Conservation (phyloP, 176 grass and related monocot genomes). For the Zea luxurians region DNA sequence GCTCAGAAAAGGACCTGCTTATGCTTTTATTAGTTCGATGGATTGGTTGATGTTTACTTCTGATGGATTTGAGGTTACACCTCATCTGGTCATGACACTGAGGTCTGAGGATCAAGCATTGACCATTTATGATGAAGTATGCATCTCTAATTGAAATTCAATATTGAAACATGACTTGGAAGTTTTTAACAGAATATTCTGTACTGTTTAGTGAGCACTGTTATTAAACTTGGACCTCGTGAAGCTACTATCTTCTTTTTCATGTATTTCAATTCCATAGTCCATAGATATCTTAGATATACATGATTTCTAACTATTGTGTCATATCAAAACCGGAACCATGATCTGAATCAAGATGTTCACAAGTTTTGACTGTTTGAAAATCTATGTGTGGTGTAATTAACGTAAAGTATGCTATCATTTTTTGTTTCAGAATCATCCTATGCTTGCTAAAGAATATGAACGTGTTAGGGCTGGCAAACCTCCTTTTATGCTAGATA, state of each 20-base stretch:
- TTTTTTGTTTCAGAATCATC: slow-evolving; percentile 67
- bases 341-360: not conserved
- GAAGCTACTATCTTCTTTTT: slow-evolving; percentile 1
- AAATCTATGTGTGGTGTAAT: slow-evolving; percentile 2
- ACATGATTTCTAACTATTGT: not conserved
- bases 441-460: slow-evolving; percentile 97
- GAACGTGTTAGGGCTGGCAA: slow-evolving; percentile 92
- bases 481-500: slow-evolving; percentile 87
- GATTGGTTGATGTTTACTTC: slow-evolving; percentile 19
- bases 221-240: not conserved
- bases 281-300: not conserved
- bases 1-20: not conserved
- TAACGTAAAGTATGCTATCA: slow-evolving; percentile 2
- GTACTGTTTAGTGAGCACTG: not conserved
- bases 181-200: not conserved
- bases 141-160: not conserved
- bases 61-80: not conserved
- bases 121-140: not conserved
- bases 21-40: slow-evolving; percentile 8
- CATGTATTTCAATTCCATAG: not conserved
- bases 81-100: not conserved
- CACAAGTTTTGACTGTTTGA: not conserved
- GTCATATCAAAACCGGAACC: not conserved
- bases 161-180: not conserved
- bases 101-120: not conserved